Evolutionary conservation across 768 basidiomycete genomes (phyloP), one percentile per base, ranked within the genome.

Genomic region (Austroboletus eburneus): DNA sequence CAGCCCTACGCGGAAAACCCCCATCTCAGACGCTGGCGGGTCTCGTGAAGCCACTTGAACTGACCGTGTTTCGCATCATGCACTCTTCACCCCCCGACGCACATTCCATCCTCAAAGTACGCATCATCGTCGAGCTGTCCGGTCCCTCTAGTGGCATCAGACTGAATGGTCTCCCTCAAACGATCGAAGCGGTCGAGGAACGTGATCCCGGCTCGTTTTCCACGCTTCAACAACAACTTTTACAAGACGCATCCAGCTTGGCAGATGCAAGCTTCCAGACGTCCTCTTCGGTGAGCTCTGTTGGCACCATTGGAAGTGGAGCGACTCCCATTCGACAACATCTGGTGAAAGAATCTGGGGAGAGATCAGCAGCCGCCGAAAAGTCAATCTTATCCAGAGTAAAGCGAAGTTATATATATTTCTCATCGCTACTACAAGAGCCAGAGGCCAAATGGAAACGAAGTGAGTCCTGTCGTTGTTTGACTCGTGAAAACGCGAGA

Each of bases 401-500:
- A 18, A 80, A 84, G 59, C 76, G 96, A 49, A 95, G 90, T 64
- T 99, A 99, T 58, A 97, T 98, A 43, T 97, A 98, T 67, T 98
- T 99, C 65, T 94, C 94, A 1, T 96, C 94, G 0, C 72, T 99
- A 39, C 68, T 99, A 40, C 96, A 98, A 66, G 95, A 98, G 58
- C 96, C 96, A 1, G 93, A 97, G 65, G 91, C 92, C 3, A 99
- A 99, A 66, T 99, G 95, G 95, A 83, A 83, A 60, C 75, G 84
- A 59, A 89, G 88, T 91, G 65, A 57, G 84, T 70, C 18, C 7
- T 7, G 23, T 49, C n/a, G 49, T n/a, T 54, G 33, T 49, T 30
- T 20, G 12, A 16, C 16, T 1, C 2, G 5, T 34, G 14, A 24
- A 16, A 17, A 10, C 23, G 17, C 9, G 41, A 34, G 24, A 27